Percentiles rank a stretch among this genome's conserved stretches.
Conservation (phyloP, 352 stramenopile genomes). For the Globisporangium rhizosaccharum region DNA sequence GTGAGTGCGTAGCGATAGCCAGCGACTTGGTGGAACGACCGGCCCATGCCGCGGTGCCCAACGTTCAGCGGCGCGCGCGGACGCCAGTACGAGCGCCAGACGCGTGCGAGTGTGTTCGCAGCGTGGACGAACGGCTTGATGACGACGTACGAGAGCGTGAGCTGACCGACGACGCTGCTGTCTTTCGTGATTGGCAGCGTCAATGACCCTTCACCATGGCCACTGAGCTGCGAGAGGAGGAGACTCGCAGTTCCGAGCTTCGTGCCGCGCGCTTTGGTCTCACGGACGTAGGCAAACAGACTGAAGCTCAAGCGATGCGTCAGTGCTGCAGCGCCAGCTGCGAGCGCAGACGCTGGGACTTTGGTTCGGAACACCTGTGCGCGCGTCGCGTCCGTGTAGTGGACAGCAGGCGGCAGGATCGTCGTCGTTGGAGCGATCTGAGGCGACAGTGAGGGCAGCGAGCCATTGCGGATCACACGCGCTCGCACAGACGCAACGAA, state of each 20-base stretch:
- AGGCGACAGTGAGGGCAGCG: neutral
- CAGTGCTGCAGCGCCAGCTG: constrained; percentile 1
- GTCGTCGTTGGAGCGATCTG: neutral
- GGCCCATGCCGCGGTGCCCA: constrained; percentile 73
- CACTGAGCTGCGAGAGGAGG: constrained; percentile 41
- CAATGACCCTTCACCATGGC: constrained; percentile 45
- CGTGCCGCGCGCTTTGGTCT: constrained; percentile 14
- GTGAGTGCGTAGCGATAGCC: constrained; percentile 52
- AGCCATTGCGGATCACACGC: constrained; percentile 29
- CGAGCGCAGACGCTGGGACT: constrained; percentile 18
- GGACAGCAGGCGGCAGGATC: neutral
- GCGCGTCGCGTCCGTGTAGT: constrained; percentile 29
- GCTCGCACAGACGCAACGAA: constrained; percentile 29
- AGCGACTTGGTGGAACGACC: constrained; percentile 66
- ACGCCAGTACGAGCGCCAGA: constrained; percentile 68
- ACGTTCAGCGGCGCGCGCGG: constrained; percentile 47
- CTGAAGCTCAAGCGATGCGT: constrained; percentile 34
- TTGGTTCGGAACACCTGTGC: constrained; percentile 52
- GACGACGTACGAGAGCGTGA: constrained; percentile 46
- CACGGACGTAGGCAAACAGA: constrained; percentile 25
- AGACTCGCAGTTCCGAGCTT: constrained; percentile 36
- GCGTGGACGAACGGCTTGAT: constrained; percentile 49
- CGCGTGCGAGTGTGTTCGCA: constrained; percentile 45
- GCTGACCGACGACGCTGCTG: constrained; percentile 31
- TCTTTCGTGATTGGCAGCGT: constrained; percentile 37